These are phyloP conservation scores for Talaromyces funiculosus DNA, from an alignment of 2,329 filamentous ascomycete genomes.

Conservation along the genomic window DNA sequence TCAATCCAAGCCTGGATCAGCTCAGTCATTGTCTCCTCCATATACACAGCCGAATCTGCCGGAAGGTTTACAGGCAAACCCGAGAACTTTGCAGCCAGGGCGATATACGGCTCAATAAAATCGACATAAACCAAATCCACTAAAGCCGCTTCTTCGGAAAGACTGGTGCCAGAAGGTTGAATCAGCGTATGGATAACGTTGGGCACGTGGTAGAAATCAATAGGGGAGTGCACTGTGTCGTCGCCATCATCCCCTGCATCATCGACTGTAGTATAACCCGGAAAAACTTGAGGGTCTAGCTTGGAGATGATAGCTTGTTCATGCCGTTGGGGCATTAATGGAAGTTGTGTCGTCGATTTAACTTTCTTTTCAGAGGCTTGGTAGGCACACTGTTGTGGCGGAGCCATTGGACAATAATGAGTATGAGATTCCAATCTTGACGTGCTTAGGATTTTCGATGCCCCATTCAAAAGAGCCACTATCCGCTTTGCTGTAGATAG, in stretches of 20 bases:
- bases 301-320: conserved; percentile 29
- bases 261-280: conserved; percentile 85
- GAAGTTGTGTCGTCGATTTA: background rate
- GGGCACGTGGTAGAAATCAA: conserved; percentile 71
- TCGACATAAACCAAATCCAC: conserved; percentile 90
- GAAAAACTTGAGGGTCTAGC: conserved; percentile 46
- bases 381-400: conserved; percentile 41
- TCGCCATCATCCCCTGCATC: conserved; percentile 80
- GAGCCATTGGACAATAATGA: conserved; percentile 31
- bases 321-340: background rate
- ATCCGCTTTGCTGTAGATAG: conserved; percentile 69
- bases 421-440: conserved; percentile 17
- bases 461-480: conserved; percentile 53
- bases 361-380: conserved; percentile 6
- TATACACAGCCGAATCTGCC: conserved; percentile 48
- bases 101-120: conserved; percentile 78
- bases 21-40: conserved; percentile 52
- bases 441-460: conserved; percentile 45
- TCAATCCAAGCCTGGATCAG: conserved; percentile 57
- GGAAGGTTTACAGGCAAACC: conserved; percentile 46
- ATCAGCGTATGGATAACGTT: conserved; percentile 76
- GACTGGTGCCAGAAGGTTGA: conserved; percentile 27
- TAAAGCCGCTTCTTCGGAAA: conserved; percentile 52
- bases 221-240: conserved; percentile 73
- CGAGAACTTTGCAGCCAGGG: conserved; percentile 64